These are phyloP conservation scores for Solanum arcanum DNA, from an alignment of 257 asterid genomes.

Conservation along the genomic window DNA sequence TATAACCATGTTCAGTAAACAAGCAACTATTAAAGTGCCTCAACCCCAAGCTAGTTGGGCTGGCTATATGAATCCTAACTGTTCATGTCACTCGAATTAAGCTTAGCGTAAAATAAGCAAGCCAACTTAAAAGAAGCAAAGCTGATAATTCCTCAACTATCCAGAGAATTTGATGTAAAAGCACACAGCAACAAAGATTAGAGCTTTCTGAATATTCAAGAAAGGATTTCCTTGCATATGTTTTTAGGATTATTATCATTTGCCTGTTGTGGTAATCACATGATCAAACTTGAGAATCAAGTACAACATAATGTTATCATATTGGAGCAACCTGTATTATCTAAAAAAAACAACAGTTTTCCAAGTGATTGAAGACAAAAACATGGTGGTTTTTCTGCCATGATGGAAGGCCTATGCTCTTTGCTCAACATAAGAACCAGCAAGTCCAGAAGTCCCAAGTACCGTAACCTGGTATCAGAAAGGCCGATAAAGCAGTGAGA, in stretches of 20 bases:
- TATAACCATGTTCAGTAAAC: not conserved
- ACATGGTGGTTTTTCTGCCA: not conserved
- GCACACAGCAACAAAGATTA: not conserved
- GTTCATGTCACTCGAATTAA: not conserved
- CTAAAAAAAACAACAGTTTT: not conserved
- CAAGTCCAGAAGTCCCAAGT: conserved; percentile 93
- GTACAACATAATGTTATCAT: conserved; percentile 3
- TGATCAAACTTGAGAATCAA: not conserved
- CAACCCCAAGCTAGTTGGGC: not conserved
- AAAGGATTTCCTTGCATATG: not conserved
- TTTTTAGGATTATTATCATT: not conserved
- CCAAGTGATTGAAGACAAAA: not conserved
- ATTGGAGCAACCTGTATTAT: not conserved
- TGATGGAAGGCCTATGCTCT: conserved; percentile 41
- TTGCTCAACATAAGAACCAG: conserved; percentile 94
- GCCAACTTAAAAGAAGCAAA: not conserved
- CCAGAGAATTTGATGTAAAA: not conserved
- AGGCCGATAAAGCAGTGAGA: not conserved
- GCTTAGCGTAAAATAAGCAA: not conserved
- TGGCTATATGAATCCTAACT: not conserved
- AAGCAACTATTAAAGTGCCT: not conserved
- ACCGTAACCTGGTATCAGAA: conserved; percentile 60
- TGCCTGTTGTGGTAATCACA: not conserved
- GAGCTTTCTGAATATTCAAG: not conserved
- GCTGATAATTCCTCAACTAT: not conserved